A percentile compares a stretch with the other conserved stretches of the same genome.
These are phyloP conservation scores for Gelatoporia subvermispora DNA, from an alignment of 768 basidiomycete species.

Conservation along the genomic window DNA sequence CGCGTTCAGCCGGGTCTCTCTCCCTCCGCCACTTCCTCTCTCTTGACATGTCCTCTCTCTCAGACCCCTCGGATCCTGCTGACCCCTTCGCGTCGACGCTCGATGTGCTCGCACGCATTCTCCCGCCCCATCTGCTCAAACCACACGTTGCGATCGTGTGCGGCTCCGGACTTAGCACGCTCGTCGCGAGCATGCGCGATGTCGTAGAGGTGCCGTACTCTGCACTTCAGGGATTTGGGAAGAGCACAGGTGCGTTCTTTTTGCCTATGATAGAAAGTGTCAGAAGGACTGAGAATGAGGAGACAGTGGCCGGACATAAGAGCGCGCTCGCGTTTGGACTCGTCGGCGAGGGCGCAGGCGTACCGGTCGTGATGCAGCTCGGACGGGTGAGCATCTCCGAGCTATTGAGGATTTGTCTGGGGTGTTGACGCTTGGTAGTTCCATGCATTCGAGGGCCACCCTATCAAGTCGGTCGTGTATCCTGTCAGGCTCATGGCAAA, in stretches of 20 bases:
- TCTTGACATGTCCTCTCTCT: no score
- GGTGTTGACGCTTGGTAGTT: slow-evolving; percentile 43
- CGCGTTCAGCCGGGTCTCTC: no score
- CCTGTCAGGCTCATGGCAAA: slow-evolving; percentile 77
- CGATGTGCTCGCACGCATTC: slow-evolving; percentile 19
- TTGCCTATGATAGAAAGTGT: not conserved
- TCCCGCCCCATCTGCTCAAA: slow-evolving; percentile 35
- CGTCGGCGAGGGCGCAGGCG: slow-evolving; percentile 55
- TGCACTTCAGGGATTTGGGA: slow-evolving; percentile 65
- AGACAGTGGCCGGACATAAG: slow-evolving; percentile 72
- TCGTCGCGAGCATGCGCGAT: slow-evolving; percentile 57
- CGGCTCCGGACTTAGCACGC: slow-evolving; percentile 78
- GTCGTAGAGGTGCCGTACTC: slow-evolving; percentile 60
- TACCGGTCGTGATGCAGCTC: slow-evolving; percentile 86
- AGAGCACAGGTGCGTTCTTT: slow-evolving; percentile 60
- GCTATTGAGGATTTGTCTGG: not conserved
- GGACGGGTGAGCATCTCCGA: slow-evolving; percentile 54
- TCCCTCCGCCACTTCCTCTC: no score
- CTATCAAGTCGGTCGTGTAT: slow-evolving; percentile 63
- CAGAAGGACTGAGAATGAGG: not conserved
- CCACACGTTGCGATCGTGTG: slow-evolving; percentile 82
- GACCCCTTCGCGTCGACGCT: slow-evolving; percentile 25
- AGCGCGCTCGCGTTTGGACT: slow-evolving; percentile 78
- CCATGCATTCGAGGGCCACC: slow-evolving; percentile 83
- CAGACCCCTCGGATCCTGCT: no score